phyloP scores from a whole-genome alignment of 805 yeast species.

The Candida arabinofermentans region DNA sequence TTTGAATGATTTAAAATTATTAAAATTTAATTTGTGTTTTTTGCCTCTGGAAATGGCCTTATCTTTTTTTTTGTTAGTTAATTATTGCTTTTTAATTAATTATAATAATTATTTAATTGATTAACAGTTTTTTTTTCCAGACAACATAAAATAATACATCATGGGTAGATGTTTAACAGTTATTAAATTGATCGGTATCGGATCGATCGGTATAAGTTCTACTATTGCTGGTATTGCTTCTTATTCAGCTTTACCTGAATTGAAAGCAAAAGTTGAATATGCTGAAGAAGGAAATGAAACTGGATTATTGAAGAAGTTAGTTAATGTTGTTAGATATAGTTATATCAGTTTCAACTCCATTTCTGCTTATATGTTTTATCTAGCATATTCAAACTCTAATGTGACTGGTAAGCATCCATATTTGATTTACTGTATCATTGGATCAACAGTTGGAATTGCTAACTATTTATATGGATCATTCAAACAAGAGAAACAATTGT shows the following conservation, averaged over 20 bases:
- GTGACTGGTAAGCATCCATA: slow-evolving; percentile 64
- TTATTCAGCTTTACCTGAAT: slow-evolving; percentile 16
- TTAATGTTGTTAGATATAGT: slow-evolving; percentile 22
- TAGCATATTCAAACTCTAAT: slow-evolving; percentile 58
- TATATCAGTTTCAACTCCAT: slow-evolving; percentile 39
- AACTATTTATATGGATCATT: slow-evolving; percentile 1
- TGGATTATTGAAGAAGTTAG: slow-evolving; percentile 11
- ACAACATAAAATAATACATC: no score
- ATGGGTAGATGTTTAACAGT: slow-evolving; percentile 55
- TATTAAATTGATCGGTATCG: slow-evolving; percentile 60
- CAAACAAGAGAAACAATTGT: not conserved
- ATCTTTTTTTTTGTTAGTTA: no score
- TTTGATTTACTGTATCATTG: slow-evolving; percentile 56
- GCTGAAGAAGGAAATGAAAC: slow-evolving; percentile 1
- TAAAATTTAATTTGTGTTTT: no score
- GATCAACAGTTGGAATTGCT: not conserved
- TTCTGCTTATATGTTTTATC: slow-evolving; percentile 46
- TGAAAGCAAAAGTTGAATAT: not conserved
- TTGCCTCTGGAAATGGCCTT: no score
- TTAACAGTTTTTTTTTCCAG: no score
- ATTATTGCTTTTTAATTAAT: no score
- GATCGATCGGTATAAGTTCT: slow-evolving; percentile 64
- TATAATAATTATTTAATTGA: not conserved
- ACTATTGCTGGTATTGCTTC: slow-evolving; percentile 38
- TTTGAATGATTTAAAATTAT: no score